Conservation (phyloP, 2,329 filamentous ascomycete species). For the Diaporthe vaccinii region DNA sequence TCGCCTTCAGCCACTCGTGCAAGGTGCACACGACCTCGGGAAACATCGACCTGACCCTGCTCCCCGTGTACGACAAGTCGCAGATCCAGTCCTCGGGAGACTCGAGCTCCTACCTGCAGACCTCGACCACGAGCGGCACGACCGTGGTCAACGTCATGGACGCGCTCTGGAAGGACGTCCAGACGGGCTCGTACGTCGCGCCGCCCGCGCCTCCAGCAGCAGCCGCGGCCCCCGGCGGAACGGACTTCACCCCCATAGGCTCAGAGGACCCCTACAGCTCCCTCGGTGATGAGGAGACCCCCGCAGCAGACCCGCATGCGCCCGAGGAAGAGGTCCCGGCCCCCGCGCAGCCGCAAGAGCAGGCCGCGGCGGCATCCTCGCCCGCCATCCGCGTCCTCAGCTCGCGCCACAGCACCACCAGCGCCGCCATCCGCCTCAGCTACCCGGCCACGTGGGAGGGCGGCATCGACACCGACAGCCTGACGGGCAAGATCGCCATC, state of each 20-base stretch:
- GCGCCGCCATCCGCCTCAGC: slow-evolving; percentile 56
- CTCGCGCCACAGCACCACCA: slow-evolving; percentile 59
- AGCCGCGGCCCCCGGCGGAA: neutral
- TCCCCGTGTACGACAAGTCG: slow-evolving; percentile 57
- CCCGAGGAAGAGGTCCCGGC: neutral
- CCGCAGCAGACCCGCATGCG: neutral
- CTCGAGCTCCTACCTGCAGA: slow-evolving; percentile 51
- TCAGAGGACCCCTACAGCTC: slow-evolving; percentile 42
- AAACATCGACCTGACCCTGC: slow-evolving; percentile 54
- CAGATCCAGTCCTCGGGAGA: slow-evolving; percentile 31
- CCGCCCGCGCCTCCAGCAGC: slow-evolving; percentile 41
- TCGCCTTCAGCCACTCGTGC: slow-evolving; percentile 56
- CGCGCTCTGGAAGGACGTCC: slow-evolving; percentile 56
- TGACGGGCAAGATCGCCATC: slow-evolving; percentile 56
- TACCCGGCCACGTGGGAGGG: slow-evolving; percentile 68
- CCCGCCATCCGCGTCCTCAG: slow-evolving; percentile 53
- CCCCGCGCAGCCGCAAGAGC: neutral
- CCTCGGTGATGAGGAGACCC: slow-evolving; percentile 8
- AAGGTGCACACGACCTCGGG: slow-evolving; percentile 58
- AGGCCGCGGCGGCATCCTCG: slow-evolving; percentile 6
- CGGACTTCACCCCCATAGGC: slow-evolving; percentile 37
- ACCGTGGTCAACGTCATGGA: slow-evolving; percentile 57
- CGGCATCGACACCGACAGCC: slow-evolving; percentile 53
- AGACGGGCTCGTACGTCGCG: slow-evolving; percentile 43
- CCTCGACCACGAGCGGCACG: slow-evolving; percentile 59